Conservation (phyloP, 257 asterid species). For the Linaria vulgaris region DNA sequence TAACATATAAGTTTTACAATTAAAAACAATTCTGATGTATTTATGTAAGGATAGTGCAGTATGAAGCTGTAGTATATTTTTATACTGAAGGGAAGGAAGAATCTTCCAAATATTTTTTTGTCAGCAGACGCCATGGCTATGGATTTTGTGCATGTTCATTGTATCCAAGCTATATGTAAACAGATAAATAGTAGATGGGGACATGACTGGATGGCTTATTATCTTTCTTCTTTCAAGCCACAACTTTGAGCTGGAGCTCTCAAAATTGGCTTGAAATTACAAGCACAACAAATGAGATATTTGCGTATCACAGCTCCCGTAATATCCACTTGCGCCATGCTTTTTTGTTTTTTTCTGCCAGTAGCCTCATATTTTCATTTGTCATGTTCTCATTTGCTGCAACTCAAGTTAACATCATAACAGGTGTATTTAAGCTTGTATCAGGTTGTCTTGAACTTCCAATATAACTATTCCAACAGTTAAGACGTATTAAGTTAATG, state of each 20-base stretch:
- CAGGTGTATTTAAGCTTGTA: neutral
- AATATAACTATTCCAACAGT: neutral
- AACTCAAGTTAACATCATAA: neutral
- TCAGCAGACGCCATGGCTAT: neutral
- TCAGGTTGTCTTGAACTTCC: neutral
- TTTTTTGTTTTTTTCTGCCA: neutral
- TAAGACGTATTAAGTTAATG: neutral
- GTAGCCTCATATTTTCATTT: neutral
- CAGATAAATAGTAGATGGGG: neutral
- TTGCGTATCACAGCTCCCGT: neutral
- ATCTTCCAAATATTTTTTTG: neutral
- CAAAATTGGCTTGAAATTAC: neutral
- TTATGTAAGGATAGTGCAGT: slow-evolving; percentile 2
- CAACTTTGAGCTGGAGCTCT: no score
- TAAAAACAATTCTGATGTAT: slow-evolving; percentile 7
- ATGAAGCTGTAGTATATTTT: neutral
- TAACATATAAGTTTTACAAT: slow-evolving; percentile 17
- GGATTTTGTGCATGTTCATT: neutral
- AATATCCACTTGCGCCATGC: no score
- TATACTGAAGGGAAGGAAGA: slow-evolving; percentile 5
- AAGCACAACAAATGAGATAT: neutral
- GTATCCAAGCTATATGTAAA: neutral
- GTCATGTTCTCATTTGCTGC: neutral
- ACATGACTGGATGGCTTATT: neutral
- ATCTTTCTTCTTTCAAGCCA: no score